phyloP scores from a whole-genome alignment of 768 basidiomycete genomes.

The Podaxis sp. region DNA sequence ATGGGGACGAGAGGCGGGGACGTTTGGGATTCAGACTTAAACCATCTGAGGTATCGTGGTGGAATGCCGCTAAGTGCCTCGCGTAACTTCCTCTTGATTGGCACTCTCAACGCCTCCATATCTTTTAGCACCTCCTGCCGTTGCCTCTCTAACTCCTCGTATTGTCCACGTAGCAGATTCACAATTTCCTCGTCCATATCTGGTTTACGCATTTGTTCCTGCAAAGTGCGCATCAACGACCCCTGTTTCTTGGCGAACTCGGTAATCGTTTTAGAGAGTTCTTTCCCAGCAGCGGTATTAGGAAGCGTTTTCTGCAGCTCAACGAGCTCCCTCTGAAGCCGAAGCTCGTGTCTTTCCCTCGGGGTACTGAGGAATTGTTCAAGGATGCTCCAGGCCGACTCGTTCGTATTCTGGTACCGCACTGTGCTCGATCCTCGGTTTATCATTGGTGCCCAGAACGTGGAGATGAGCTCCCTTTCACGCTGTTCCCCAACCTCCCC shows the following conservation, averaged over 20 bases:
- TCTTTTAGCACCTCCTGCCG: not conserved
- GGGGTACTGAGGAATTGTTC: not conserved
- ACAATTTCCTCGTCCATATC: constrained; percentile 5
- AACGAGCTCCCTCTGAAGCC: constrained; percentile 25
- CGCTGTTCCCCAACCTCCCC: constrained; percentile 9
- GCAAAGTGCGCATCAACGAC: constrained; percentile 11
- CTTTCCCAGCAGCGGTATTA: constrained; percentile 24
- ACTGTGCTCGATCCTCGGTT: constrained; percentile 6
- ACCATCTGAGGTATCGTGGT: too few species aligned
- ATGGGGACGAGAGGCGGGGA: too few species aligned
- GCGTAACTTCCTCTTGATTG: not conserved
- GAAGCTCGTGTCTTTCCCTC: not conserved
- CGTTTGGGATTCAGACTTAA: too few species aligned
- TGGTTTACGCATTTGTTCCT: constrained; percentile 2
- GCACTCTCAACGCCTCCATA: not conserved
- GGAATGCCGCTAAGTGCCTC: not conserved
- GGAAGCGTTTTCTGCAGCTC: constrained; percentile 20
- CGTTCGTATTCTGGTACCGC: not conserved
- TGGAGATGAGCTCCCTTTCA: constrained; percentile 15
- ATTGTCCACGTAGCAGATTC: not conserved
- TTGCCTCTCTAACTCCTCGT: not conserved
- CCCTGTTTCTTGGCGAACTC: constrained; percentile 25
- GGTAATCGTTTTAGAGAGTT: constrained; percentile 22
- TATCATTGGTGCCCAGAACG: constrained; percentile 19
- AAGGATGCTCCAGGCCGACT: constrained; percentile 11